Evolutionary conservation across 805 yeast species (phyloP).

Genomic region (Soucietia sequanensis): DNA sequence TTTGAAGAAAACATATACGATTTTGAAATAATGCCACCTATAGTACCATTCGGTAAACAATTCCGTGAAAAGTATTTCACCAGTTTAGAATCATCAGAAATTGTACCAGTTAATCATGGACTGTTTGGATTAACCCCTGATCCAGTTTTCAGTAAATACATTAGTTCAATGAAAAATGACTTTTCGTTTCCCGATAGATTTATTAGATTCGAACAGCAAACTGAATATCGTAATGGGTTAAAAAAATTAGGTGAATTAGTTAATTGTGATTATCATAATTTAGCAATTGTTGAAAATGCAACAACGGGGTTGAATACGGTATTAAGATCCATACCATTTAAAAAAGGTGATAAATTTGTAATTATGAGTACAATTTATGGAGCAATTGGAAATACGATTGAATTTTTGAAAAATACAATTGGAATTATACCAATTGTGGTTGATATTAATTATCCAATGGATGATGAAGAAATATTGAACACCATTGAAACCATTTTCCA

Average conservation of each 20-base stretch:
- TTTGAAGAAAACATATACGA: slow-evolving; percentile 1
- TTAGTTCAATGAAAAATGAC: slow-evolving; percentile 21
- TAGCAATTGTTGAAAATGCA: slow-evolving; percentile 60
- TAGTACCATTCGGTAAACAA: slow-evolving; percentile 45
- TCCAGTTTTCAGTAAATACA: slow-evolving; percentile 41
- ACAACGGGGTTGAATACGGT: slow-evolving; percentile 59
- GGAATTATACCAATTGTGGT: slow-evolving; percentile 34
- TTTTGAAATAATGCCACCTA: slow-evolving; percentile 2
- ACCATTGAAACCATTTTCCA: slow-evolving; percentile 21
- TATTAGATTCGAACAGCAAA: slow-evolving; percentile 23
- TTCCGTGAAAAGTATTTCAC: slow-evolving; percentile 50
- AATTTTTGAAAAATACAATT: slow-evolving; percentile 32
- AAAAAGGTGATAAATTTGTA: slow-evolving; percentile 51
- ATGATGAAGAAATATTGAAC: slow-evolving; percentile 30
- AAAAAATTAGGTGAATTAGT: slow-evolving; percentile 36
- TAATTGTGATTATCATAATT: slow-evolving; percentile 43
- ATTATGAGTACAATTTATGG: slow-evolving; percentile 51
- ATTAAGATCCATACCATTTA: slow-evolving; percentile 52
- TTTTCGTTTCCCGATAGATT: slow-evolving; percentile 48
- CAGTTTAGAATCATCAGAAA: slow-evolving; percentile 33
- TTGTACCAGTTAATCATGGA: slow-evolving; percentile 59
- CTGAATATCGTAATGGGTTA: slow-evolving; percentile 32
- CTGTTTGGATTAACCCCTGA: slow-evolving; percentile 59
- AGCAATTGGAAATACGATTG: slow-evolving; percentile 53
- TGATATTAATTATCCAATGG: slow-evolving; percentile 43